Conservation (phyloP, 2,329 filamentous ascomycete species). For the Penicillium sp. region DNA sequence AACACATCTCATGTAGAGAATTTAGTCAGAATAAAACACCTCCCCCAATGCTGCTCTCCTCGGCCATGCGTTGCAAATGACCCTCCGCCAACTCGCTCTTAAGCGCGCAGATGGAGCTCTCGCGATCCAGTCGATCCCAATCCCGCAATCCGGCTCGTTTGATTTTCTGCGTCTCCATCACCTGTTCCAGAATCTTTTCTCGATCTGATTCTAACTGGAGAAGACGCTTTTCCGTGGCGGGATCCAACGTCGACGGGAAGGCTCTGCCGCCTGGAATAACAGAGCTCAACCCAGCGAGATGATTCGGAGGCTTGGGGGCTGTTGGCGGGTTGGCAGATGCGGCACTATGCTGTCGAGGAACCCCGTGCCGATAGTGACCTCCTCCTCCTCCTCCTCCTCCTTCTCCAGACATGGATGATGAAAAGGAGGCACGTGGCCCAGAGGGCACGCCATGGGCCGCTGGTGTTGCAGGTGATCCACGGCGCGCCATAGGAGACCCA, state of each 20-base stretch:
- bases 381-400: conserved; percentile 30
- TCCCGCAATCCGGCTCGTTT: conserved; percentile 48
- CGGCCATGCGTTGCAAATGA: conserved; percentile 49
- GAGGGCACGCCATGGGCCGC: conserved; percentile 37
- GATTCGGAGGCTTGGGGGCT: conserved; percentile 41
- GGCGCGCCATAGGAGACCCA: conserved; percentile 34
- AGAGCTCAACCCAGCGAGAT: conserved; percentile 40
- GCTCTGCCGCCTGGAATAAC: conserved; percentile 47
- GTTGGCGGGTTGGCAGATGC: conserved; percentile 40
- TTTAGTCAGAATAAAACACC: conserved; percentile 39
- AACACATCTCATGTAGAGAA: neutral
- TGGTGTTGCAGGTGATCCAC: conserved; percentile 31
- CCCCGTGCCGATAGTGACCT: conserved; percentile 34
- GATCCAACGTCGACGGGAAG: conserved; percentile 41
- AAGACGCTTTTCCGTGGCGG: conserved; percentile 46
- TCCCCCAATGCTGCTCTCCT: conserved; percentile 46
- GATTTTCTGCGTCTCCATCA: conserved; percentile 45
- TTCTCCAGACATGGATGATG: conserved; percentile 26
- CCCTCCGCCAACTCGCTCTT: conserved; percentile 53
- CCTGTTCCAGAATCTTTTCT: conserved; percentile 47
- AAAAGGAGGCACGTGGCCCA: conserved; percentile 39
- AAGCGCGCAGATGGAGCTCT: conserved; percentile 48
- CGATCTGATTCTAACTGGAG: conserved; percentile 47
- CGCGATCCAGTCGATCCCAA: conserved; percentile 51
- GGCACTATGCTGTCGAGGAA: conserved; percentile 39